Percentiles rank a stretch among this genome's conserved stretches.
Evolutionary conservation across 2,329 filamentous ascomycete species (phyloP).

Genomic region (Aspergillus proliferans): DNA sequence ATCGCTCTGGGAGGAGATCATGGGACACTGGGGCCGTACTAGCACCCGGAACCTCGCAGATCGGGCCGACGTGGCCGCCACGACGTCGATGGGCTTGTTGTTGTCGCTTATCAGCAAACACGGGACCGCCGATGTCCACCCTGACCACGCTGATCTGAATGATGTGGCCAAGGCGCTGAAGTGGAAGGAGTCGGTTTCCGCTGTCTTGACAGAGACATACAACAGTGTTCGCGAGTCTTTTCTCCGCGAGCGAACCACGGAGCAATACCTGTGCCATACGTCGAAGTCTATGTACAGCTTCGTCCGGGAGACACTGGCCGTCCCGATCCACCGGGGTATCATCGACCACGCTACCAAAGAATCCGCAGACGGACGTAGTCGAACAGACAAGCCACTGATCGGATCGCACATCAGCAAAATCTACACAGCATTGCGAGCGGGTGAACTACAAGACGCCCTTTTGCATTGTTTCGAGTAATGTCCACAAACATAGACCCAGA

Average conservation of each 20-base stretch:
- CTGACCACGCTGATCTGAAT: not conserved
- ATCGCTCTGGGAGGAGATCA: slow-evolving; percentile 10
- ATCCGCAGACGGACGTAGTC: not conserved
- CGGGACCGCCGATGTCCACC: not conserved
- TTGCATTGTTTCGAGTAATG: not conserved
- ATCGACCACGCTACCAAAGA: slow-evolving; percentile 22
- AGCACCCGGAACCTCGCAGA: slow-evolving; percentile 7
- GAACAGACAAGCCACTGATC: slow-evolving; percentile 11
- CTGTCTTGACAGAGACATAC: slow-evolving; percentile 5
- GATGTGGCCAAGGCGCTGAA: not conserved
- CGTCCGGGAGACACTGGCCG: slow-evolving; percentile 27
- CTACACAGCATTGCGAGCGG: slow-evolving; percentile 19
- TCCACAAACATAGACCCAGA: not conserved
- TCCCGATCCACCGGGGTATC: slow-evolving; percentile 28
- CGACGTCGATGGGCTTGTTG: not conserved
- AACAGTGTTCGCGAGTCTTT: slow-evolving; percentile 9
- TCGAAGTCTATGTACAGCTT: slow-evolving; percentile 29
- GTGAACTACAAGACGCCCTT: slow-evolving; percentile 4
- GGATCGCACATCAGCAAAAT: slow-evolving; percentile 20
- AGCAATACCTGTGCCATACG: slow-evolving; percentile 22
- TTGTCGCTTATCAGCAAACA: not conserved
- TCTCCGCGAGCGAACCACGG: slow-evolving; percentile 9
- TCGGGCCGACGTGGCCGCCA: slow-evolving; percentile 6
- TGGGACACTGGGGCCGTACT: slow-evolving; percentile 11
- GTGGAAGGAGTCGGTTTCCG: slow-evolving; percentile 3